Conservation (phyloP, 129 eudicot species). For the Daucus carota region DNA sequence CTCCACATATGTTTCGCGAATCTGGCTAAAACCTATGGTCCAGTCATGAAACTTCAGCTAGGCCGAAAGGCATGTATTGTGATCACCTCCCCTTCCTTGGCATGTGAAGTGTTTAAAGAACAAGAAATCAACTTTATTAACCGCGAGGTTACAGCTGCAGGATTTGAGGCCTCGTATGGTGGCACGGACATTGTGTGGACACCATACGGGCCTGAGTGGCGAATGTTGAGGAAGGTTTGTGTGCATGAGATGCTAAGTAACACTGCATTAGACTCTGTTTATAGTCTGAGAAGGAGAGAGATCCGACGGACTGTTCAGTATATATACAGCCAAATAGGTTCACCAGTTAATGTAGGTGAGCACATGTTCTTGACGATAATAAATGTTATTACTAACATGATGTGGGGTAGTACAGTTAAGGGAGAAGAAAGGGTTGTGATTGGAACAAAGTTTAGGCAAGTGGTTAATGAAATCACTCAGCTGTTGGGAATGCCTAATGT, state of each 20-base stretch:
- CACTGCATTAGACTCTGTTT: slow-evolving; percentile 27
- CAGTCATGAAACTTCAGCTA: slow-evolving; percentile 29
- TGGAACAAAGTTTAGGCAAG: slow-evolving; percentile 36
- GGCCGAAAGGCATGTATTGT: slow-evolving; percentile 32
- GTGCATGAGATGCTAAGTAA: slow-evolving; percentile 36
- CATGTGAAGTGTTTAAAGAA: slow-evolving; percentile 31
- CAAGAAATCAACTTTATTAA: slow-evolving; percentile 43
- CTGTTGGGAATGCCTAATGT: slow-evolving; percentile 34
- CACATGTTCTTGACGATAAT: slow-evolving; percentile 32
- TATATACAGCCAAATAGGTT: slow-evolving; percentile 20
- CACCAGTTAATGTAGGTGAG: slow-evolving; percentile 33
- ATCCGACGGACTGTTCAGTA: slow-evolving; percentile 24
- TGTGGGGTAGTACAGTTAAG: slow-evolving; percentile 46
- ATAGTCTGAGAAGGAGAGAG: slow-evolving; percentile 26
- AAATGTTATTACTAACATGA: slow-evolving; percentile 42
- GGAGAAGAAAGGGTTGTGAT: slow-evolving; percentile 25
- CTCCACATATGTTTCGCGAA: slow-evolving; percentile 30
- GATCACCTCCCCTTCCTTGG: slow-evolving; percentile 32
- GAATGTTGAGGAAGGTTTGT: slow-evolving; percentile 32
- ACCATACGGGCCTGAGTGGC: slow-evolving; percentile 39
- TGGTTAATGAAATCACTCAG: slow-evolving; percentile 30
- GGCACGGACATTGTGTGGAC: slow-evolving; percentile 36
- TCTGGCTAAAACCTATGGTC: slow-evolving; percentile 33
- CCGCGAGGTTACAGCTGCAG: slow-evolving; percentile 38
- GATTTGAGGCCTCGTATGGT: slow-evolving; percentile 28